Percentiles rank a stretch among this genome's conserved stretches.
Conservation (phyloP, 768 basidiomycete genomes). For the Suillus americanus region DNA sequence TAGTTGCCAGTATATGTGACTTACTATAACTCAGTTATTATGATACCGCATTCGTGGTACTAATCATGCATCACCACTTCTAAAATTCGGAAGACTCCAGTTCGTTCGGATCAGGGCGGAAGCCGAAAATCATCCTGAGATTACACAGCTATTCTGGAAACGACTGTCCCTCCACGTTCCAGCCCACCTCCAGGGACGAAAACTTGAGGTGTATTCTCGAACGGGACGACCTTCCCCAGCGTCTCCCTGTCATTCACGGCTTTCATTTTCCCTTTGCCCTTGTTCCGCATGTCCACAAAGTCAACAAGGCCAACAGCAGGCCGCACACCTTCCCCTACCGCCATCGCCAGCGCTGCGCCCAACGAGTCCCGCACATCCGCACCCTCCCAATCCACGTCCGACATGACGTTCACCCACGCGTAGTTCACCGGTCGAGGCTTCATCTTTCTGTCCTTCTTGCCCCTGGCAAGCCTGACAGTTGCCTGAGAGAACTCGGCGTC, state of each 20-base stretch:
- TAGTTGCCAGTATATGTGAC: too few species aligned
- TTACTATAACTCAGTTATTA: too few species aligned
- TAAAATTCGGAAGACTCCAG: too few species aligned
- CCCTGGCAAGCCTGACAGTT: constrained; percentile 16
- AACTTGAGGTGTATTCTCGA: constrained; percentile 33
- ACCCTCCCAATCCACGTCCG: constrained; percentile 85
- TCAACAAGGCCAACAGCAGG: constrained; percentile 25
- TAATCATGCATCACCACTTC: too few species aligned
- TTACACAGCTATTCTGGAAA: constrained; percentile 34
- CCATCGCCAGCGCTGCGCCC: constrained; percentile 38
- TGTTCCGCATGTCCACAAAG: constrained; percentile 17
- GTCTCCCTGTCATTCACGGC: constrained; percentile 14
- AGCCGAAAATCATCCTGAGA: too few species aligned
- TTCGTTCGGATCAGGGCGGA: too few species aligned
- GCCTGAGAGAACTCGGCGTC: constrained; percentile 24
- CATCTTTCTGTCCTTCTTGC: constrained; percentile 32
- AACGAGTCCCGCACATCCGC: constrained; percentile 63
- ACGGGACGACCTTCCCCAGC: constrained; percentile 32
- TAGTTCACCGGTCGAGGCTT: constrained; percentile 59
- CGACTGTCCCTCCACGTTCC: constrained; percentile 34
- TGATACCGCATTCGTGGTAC: too few species aligned
- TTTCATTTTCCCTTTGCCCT: constrained; percentile 30
- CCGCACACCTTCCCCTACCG: constrained; percentile 32
- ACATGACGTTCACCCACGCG: constrained; percentile 77
- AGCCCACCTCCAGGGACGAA: constrained; percentile 29